phyloP scores from a whole-genome alignment of 139 green algal species.

The Coelastrella sp. region DNA sequence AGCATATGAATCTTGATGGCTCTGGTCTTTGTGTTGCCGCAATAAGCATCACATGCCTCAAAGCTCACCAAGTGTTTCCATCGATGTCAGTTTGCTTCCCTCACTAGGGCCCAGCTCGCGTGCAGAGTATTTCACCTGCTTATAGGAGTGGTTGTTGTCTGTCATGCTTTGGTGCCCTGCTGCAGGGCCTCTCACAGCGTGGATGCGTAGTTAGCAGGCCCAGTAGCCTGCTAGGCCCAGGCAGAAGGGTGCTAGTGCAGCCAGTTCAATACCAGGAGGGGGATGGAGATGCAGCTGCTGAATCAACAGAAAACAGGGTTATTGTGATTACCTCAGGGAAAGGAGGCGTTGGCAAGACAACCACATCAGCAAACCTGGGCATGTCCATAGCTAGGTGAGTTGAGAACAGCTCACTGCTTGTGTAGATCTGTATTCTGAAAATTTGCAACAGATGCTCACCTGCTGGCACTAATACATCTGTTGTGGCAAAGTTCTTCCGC shows the following conservation, averaged over 20 bases:
- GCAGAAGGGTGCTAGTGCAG: neutral
- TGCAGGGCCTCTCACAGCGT: neutral
- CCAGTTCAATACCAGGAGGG: constrained; percentile 37
- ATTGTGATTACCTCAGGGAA: constrained; percentile 91
- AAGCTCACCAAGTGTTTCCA: too few species aligned
- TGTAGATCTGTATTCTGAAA: neutral
- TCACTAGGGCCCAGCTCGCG: too few species aligned
- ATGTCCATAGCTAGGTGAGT: constrained; percentile 87
- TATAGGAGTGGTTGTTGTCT: neutral
- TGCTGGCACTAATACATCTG: neutral
- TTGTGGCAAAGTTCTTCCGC: neutral
- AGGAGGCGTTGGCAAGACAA: constrained; percentile 92
- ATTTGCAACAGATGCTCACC: too few species aligned
- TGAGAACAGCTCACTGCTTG: neutral
- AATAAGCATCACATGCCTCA: too few species aligned
- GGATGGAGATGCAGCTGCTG: constrained; percentile 25
- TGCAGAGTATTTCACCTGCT: neutral
- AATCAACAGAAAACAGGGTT: constrained; percentile 54
- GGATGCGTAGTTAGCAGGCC: constrained; percentile 28
- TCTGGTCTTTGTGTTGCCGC: too few species aligned
- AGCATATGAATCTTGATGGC: too few species aligned
- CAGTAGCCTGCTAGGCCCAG: neutral
- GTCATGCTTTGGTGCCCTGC: neutral
- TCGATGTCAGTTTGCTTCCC: too few species aligned
- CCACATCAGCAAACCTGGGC: constrained; percentile 89